phyloP scores from a whole-genome alignment of 441 rosid species.

The Populus hybrid region DNA sequence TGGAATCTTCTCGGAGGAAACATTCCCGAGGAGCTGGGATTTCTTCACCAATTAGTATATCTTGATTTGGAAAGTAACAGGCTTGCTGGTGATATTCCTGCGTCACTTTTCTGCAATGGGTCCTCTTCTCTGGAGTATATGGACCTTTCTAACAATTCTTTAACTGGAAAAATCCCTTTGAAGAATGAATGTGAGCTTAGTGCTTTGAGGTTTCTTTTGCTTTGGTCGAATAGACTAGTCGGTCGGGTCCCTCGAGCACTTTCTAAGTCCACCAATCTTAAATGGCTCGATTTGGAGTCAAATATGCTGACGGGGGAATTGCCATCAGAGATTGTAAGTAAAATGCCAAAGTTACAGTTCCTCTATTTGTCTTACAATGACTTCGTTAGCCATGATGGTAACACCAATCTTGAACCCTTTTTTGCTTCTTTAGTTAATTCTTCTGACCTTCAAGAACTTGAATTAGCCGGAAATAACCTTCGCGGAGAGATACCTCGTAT shows the following conservation, averaged over 20 bases:
- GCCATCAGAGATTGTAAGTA: conserved; percentile 50
- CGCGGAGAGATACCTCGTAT: conserved; percentile 63
- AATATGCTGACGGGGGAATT: conserved; percentile 65
- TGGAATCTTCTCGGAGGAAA: conserved; percentile 67
- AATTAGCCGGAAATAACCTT: conserved; percentile 67
- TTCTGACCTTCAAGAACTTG: conserved; percentile 64
- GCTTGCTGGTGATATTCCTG: conserved; percentile 56
- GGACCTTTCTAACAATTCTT: conserved; percentile 76
- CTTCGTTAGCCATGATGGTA: conserved; percentile 58
- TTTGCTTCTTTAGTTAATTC: conserved; percentile 56
- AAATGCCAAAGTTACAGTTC: conserved; percentile 59
- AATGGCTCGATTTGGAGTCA: conserved; percentile 77
- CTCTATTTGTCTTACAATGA: conserved; percentile 76
- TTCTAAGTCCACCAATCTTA: conserved; percentile 56
- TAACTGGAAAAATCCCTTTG: conserved; percentile 57
- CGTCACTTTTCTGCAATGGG: conserved; percentile 55
- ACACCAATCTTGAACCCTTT: conserved; percentile 77
- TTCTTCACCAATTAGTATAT: conserved; percentile 44
- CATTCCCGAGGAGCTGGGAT: conserved; percentile 56
- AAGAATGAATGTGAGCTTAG: conserved; percentile 45
- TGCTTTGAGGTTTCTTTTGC: conserved; percentile 60
- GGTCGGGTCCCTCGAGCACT: conserved; percentile 64
- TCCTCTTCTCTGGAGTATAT: conserved; percentile 53
- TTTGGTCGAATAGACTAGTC: conserved; percentile 68
- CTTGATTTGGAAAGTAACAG: conserved; percentile 57